Base-by-base conservation (phyloP, 192 early-diverging fungal species). In the Phlyctochytrium bullatum region DNA sequence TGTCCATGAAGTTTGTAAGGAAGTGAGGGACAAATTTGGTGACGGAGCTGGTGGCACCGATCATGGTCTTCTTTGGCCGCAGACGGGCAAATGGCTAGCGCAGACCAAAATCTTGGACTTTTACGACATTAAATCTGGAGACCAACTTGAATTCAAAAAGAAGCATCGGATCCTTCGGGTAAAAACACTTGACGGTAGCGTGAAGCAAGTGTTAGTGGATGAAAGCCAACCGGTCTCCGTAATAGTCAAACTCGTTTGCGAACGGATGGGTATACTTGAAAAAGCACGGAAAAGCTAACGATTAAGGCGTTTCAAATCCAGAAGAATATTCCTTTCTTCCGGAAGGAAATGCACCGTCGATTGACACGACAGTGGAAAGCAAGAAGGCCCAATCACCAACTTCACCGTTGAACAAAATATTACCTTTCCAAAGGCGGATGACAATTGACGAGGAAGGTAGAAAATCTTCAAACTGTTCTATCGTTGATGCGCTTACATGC, bases 321-420 rank as follows among this genome's bases (percentile, higher is more conserved):
- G 85, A 87, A 17, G 85, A 87, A 63, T 87, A 86, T 68, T 87
- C 85, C 0, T 71, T 87, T 35, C 33, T 73, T n/a, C 72, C 59
- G 2, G 73, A 80, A 24, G 27, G 12, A 57, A 10, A 10, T 27
- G 54, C 54, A 27, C 4, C 14, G 10, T 6, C 54, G 12, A 27
- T 25, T 25, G 27, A 14, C 25, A 6, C 54, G 12, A 27, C 25
- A 57, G 12, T 20, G 6, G 40, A 47, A 14, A 6, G 27, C 27
- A 57, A 57, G 27, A 57, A 28, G 20, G 16, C 54, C 54, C 4
- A 10, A 57, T 25, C 54, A 6, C 20, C 54, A 6, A 10, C 27
- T 14, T 57, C 54, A 10, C 54, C 54, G 25, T 10, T 57, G 27
- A 57, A 57, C 20, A 14, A 25, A 10, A 24, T 57, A 27, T 57